phyloP scores from a whole-genome alignment of 768 basidiomycete genomes.

The Auriscalpium vulgare region DNA sequence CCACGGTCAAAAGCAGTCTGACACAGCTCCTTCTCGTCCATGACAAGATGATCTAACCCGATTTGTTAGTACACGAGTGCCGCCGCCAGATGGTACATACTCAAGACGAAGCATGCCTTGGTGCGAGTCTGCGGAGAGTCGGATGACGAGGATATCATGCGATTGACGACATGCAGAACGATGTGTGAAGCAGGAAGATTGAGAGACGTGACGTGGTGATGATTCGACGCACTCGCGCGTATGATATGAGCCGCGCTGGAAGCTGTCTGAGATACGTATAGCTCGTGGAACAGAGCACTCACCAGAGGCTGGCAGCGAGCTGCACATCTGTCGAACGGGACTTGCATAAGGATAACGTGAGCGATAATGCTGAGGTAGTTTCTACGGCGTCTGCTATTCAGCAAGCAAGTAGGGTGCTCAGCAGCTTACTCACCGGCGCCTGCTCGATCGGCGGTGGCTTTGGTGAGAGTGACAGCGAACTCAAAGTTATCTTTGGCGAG shows the following conservation, averaged over 20 bases:
- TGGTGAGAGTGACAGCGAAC: slow-evolving; percentile 44
- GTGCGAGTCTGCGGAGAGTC: slow-evolving; percentile 40
- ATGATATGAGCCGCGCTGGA: slow-evolving; percentile 53
- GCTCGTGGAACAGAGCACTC: slow-evolving; percentile 5
- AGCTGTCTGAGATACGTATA: background rate
- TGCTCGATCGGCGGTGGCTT: slow-evolving; percentile 14
- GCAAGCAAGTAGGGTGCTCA: background rate
- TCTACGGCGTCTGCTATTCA: background rate
- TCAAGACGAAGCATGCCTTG: slow-evolving; percentile 70
- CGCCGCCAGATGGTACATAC: slow-evolving; percentile 32
- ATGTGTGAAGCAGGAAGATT: slow-evolving; percentile 45
- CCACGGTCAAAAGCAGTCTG: slow-evolving; percentile 65
- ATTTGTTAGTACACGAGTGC: too few species aligned
- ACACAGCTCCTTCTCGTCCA: slow-evolving; percentile 62
- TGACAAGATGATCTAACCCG: slow-evolving; percentile 51
- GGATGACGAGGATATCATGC: slow-evolving; percentile 38
- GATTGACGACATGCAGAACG: slow-evolving; percentile 64
- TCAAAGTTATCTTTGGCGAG: slow-evolving; percentile 54
- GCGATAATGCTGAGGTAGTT: slow-evolving; percentile 30
- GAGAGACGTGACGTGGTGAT: slow-evolving; percentile 21
- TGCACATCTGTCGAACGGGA: slow-evolving; percentile 55
- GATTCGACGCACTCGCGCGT: slow-evolving; percentile 35
- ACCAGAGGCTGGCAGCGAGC: slow-evolving; percentile 68
- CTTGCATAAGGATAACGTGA: slow-evolving; percentile 46
- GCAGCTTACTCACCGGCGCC: background rate